Base-by-base conservation (phyloP, 2,329 filamentous ascomycete genomes). In the Phyllosticta paracitricarpa region DNA sequence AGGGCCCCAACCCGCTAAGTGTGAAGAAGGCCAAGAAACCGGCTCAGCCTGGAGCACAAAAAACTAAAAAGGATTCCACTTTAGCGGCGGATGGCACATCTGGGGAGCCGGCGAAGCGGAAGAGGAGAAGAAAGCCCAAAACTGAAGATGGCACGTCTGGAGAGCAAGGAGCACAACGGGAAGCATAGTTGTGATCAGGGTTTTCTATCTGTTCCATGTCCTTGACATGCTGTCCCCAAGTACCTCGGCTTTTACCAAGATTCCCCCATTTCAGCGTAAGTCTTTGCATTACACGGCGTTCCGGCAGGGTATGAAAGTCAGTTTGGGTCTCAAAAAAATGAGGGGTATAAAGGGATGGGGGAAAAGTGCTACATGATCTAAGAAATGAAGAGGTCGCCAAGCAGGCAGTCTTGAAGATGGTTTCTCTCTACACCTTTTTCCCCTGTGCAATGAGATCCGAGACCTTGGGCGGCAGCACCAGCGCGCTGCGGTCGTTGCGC, bases 381-480 rank as follows among this genome's bases (percentile, higher is more conserved):
- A 48, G 12, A 48, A 48, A 48, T 48, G 35, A 12, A 40, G 10
- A 40, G 4, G 12, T 40, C 14, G 28, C 24, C 30, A 30, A 30
- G 51, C 25, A 24, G 7, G 35, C 19, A 52, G 2, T 24, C 12
- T 51, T n/a, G 28, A 30, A 14, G 35, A 14, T 40, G 35, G 10
- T 5, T 53, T 12, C 26, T 56, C 28, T 63, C 73, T 70, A 81
- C 2, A 81, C 77, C 65, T 79, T 79, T 69, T 78, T 80, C 51
- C 79, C 79, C 65, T 77, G 74, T 2, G 76, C 76, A 54, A 81
- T 67, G 58, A 81, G 68, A 54, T 80, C 78, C 14, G 73, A 75
- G 2, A 99, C 92, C 74, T 99, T 99, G 0, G 92, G 92, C 33
- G 94, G 94, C 64, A 99, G 78, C 1, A 97, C 88, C 62, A 99